These are phyloP conservation scores for Daldinia bambusicola DNA, from an alignment of 495 filamentous ascomycete genomes.

Conservation along the genomic window DNA sequence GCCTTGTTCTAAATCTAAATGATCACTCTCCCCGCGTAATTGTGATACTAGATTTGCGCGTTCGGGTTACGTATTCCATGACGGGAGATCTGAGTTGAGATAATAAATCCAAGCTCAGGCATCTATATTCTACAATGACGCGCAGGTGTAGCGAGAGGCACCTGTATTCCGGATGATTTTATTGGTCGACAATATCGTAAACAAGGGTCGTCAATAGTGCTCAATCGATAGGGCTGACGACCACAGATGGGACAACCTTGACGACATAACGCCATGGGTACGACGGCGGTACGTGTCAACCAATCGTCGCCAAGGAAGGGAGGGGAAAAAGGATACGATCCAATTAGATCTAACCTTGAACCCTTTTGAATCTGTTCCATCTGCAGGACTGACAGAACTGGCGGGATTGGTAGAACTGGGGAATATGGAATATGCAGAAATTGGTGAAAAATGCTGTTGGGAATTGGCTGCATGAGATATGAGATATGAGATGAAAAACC, in stretches of 20 bases:
- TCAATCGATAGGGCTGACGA: conserved; percentile 43
- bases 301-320: conserved; percentile 30
- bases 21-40: neutral
- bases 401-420: neutral
- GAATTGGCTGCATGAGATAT: conserved; percentile 20
- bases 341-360: neutral
- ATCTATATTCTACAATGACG: conserved; percentile 42
- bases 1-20: neutral
- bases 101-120: conserved; percentile 32
- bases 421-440: conserved; percentile 2
- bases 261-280: conserved; percentile 15
- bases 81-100: conserved; percentile 23
- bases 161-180: conserved; percentile 22
- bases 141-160: conserved; percentile 35
- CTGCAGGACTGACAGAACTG: neutral
- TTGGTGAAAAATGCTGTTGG: neutral
- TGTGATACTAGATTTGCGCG: conserved; percentile 26
- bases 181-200: conserved; percentile 32
- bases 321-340: neutral
- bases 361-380: neutral
- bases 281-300: conserved; percentile 26
- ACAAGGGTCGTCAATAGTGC: conserved; percentile 21
- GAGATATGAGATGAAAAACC: neutral
- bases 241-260: conserved; percentile 1
- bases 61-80: conserved; percentile 39